A percentile compares a stretch with the other conserved stretches of the same genome.
phyloP scores from a whole-genome alignment of 495 filamentous ascomycete genomes.

The Penicillium samsonianum region DNA sequence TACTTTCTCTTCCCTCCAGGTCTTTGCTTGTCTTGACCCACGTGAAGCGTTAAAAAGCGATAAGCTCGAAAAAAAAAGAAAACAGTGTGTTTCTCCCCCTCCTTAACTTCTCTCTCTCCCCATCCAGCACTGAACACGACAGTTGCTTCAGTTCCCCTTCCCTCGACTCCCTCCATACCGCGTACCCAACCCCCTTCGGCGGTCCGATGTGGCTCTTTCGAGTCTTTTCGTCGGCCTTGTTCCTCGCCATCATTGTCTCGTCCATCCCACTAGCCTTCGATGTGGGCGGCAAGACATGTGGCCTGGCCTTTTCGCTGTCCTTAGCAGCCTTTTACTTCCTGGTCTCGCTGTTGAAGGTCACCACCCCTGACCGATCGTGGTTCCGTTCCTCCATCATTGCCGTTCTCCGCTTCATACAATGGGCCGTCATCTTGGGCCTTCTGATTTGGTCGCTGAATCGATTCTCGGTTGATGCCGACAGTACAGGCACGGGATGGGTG shows the following conservation, averaged over 20 bases:
- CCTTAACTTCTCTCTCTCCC: slow-evolving; percentile 4
- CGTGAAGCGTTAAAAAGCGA: slow-evolving; percentile 24
- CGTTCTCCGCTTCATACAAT: slow-evolving; percentile 72
- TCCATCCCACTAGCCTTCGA: slow-evolving; percentile 96
- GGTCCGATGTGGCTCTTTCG: slow-evolving; percentile 69
- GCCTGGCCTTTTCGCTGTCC: slow-evolving; percentile 86
- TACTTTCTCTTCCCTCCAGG: background rate
- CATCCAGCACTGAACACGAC: slow-evolving; percentile 8
- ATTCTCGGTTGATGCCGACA: slow-evolving; percentile 83
- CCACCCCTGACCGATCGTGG: slow-evolving; percentile 77
- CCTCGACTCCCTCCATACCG: slow-evolving; percentile 16
- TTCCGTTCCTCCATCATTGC: slow-evolving; percentile 66
- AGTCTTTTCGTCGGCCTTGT: slow-evolving; percentile 70
- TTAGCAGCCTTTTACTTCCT: slow-evolving; percentile 87
- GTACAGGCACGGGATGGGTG: slow-evolving; percentile 65
- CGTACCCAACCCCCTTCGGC: slow-evolving; percentile 9
- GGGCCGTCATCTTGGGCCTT: slow-evolving; percentile 76
- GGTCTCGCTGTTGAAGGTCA: slow-evolving; percentile 75
- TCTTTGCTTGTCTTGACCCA: slow-evolving; percentile 8
- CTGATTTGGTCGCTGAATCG: slow-evolving; percentile 93
- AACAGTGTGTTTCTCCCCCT: slow-evolving; percentile 20
- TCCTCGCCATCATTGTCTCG: slow-evolving; percentile 84
- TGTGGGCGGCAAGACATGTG: slow-evolving; percentile 91
- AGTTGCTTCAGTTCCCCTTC: background rate
- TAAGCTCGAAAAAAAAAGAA: slow-evolving; percentile 30